Evolutionary conservation across 2,329 filamentous ascomycete species (phyloP), one percentile per base, ranked within the genome.

Genomic region (Aphanoascus verrucosus): DNA sequence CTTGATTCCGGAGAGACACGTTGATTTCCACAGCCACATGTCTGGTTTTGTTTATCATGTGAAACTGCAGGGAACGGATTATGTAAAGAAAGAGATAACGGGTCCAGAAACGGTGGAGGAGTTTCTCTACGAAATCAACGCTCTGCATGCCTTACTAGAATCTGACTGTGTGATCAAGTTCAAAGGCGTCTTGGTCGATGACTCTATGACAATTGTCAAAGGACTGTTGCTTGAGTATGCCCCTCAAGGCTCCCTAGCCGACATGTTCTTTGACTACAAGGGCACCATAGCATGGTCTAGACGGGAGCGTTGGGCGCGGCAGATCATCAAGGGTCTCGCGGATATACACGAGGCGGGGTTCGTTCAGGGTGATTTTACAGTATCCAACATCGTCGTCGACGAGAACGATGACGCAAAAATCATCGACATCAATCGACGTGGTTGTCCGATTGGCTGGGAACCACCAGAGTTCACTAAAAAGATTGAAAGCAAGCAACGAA

Each of bases 31-130:
- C 60, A 86, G 88, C 0, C 93, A 98, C 72, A 81, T 97, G 67
- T 97, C 91, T 19, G 93, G 93, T 1, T 98, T 97, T 65, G 93
- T 97, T 15, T 98, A 97, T 76, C 94, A 94, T 67, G 88, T 98
- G 54, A 78, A 74, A 12, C 80, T 89, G 35, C 74, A 80, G 55
- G 82, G 80, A 8, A 73, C 77, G 54, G 73, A 81, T 1, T 84
- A 89, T 62, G 95, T 98, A 70, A 97, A 97, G 69, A 98, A 98
- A 68, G 93, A 98, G 65, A 97, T 98, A 14, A 93, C 93, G 0
- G 90, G 91, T 1, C 91, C 90, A 1, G 91, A 97, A 63, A 93
- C 88, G 0, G 84, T 97, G 17, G 91, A 97, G 58, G 93, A 97
- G 67, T 98, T 98, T 64, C 74, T 97, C 1, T 98, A 98, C 67